Percentiles rank a stretch among this genome's conserved stretches.
phyloP scores from a whole-genome alignment of 2,329 filamentous ascomycete species.

The Sphaerulina populicola region DNA sequence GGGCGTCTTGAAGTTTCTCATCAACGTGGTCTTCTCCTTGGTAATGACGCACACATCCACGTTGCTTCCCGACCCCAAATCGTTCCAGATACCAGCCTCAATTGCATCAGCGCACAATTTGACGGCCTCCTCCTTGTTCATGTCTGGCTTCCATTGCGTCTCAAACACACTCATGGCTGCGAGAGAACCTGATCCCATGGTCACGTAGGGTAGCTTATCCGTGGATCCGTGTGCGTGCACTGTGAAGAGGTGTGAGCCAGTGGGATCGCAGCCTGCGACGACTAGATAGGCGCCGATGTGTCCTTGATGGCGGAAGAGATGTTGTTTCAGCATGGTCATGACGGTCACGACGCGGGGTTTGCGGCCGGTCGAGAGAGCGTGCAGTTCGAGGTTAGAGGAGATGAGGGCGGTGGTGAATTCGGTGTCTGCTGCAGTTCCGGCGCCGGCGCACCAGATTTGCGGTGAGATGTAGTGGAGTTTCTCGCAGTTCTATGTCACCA shows the following conservation, averaged over 20 bases:
- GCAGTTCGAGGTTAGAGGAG: slow-evolving; percentile 95
- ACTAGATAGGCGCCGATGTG: slow-evolving; percentile 97
- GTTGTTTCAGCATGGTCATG: slow-evolving; percentile 99
- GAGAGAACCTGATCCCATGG: slow-evolving; percentile 93
- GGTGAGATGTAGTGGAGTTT: slow-evolving; percentile 98
- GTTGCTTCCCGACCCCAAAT: slow-evolving; percentile 91
- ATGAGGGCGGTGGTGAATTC: slow-evolving; percentile 99
- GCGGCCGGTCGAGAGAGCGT: slow-evolving; percentile 90
- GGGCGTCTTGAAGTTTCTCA: slow-evolving; percentile 87
- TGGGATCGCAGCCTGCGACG: slow-evolving; percentile 92
- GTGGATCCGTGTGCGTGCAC: slow-evolving; percentile 97
- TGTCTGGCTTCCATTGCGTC: slow-evolving; percentile 76
- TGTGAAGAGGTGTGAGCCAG: slow-evolving; percentile 89
- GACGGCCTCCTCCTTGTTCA: slow-evolving; percentile 74
- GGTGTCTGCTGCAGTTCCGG: slow-evolving; percentile 93
- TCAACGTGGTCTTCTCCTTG: slow-evolving; percentile 83
- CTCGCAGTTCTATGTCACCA: slow-evolving; percentile 70
- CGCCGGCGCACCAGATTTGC: slow-evolving; percentile 98
- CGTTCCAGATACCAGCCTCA: slow-evolving; percentile 96
- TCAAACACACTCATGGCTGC: slow-evolving; percentile 98
- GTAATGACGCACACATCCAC: slow-evolving; percentile 96
- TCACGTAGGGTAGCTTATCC: slow-evolving; percentile 98
- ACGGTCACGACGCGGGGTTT: slow-evolving; percentile 95
- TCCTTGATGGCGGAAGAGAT: slow-evolving; percentile 96
- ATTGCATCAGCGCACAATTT: slow-evolving; percentile 79